A percentile compares a stretch with the other conserved stretches of the same genome.
Evolutionary conservation across 805 yeast species (phyloP).

Genomic region (Lipomyces sp.): DNA sequence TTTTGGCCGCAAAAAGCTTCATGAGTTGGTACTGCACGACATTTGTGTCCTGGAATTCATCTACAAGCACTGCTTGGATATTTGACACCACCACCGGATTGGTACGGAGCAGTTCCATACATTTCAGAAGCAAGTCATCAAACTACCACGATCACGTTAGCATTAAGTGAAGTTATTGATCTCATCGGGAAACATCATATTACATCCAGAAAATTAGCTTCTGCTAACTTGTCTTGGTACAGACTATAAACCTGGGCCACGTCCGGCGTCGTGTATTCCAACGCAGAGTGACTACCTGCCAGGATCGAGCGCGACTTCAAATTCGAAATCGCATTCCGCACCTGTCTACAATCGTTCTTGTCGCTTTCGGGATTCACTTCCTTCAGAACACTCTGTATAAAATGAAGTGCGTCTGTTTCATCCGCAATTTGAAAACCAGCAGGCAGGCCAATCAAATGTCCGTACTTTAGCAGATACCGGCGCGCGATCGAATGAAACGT

Average conservation of each 20-base stretch:
- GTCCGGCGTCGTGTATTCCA: constrained; percentile 8
- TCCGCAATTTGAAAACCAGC: constrained; percentile 60
- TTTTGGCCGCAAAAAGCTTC: constrained; percentile 54
- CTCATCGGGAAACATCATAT: background rate
- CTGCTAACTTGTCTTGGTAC: constrained; percentile 57
- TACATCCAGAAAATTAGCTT: constrained; percentile 53
- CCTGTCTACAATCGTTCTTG: constrained; percentile 10
- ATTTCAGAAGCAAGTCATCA: constrained; percentile 74
- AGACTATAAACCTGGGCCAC: constrained; percentile 50
- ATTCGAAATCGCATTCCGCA: constrained; percentile 18
- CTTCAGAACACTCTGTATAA: constrained; percentile 47
- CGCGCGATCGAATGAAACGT: constrained; percentile 88
- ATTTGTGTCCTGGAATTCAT: constrained; percentile 94
- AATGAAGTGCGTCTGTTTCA: constrained; percentile 60
- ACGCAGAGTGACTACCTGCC: background rate
- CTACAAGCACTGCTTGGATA: constrained; percentile 77
- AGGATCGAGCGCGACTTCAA: constrained; percentile 34
- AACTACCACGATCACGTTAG: constrained; percentile 51
- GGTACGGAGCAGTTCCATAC: constrained; percentile 55
- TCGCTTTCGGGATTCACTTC: constrained; percentile 33
- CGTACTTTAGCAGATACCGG: constrained; percentile 60
- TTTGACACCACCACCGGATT: constrained; percentile 54
- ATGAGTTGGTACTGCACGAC: constrained; percentile 73
- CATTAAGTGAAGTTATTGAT: too few species aligned
- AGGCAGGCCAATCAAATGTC: constrained; percentile 52